phyloP scores from a whole-genome alignment of 2,329 filamentous ascomycete species.

The Penicillium sp. region DNA sequence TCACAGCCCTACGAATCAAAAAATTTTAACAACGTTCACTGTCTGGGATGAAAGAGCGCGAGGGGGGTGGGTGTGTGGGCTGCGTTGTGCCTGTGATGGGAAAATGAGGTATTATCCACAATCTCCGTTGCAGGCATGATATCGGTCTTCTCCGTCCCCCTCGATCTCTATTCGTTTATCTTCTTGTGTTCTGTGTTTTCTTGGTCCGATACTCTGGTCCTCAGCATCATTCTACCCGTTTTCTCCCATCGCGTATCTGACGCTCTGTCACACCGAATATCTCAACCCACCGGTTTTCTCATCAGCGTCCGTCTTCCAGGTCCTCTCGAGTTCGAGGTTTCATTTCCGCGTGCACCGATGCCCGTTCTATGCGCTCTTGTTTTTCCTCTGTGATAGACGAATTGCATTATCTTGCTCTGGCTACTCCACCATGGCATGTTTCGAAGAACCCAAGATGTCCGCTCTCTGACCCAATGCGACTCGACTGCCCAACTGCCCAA shows the following conservation, averaged over 20 bases:
- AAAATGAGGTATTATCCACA: background rate
- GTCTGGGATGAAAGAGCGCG: slow-evolving; percentile 12
- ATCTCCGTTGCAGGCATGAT: background rate
- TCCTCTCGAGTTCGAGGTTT: slow-evolving; percentile 14
- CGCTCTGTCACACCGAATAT: slow-evolving; percentile 38
- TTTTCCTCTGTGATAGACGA: slow-evolving; percentile 22
- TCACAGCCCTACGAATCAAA: slow-evolving; percentile 41
- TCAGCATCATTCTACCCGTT: slow-evolving; percentile 19
- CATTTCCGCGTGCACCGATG: slow-evolving; percentile 9
- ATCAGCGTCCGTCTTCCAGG: slow-evolving; percentile 20
- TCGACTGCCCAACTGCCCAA: background rate
- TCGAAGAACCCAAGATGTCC: background rate
- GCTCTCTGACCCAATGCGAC: slow-evolving; percentile 4
- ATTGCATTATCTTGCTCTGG: slow-evolving; percentile 26
- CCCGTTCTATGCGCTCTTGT: background rate
- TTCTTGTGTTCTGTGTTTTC: slow-evolving; percentile 21
- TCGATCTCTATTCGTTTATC: background rate
- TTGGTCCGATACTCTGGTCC: slow-evolving; percentile 19
- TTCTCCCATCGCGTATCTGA: slow-evolving; percentile 37
- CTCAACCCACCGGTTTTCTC: slow-evolving; percentile 29
- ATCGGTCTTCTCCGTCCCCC: background rate
- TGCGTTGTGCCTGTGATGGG: background rate
- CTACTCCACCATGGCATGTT: slow-evolving; percentile 27
- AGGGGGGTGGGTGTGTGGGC: background rate
- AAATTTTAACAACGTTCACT: slow-evolving; percentile 33